Base-by-base conservation (phyloP, 352 stramenopile genomes). In the Pythium monospermum region DNA sequence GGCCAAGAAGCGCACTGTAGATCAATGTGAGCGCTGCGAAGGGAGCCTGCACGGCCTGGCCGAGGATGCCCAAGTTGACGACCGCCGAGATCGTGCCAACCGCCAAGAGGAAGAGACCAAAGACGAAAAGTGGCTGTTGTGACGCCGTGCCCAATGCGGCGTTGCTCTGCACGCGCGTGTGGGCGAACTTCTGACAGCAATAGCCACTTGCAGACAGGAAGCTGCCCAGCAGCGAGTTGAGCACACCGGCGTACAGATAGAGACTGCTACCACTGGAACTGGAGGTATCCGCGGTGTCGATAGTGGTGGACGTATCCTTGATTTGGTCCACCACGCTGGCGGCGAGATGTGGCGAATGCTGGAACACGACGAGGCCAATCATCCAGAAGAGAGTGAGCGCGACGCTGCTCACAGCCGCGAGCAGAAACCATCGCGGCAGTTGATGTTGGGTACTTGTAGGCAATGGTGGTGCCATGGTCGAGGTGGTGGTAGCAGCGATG, bases 11-110 rank as follows among this genome's bases (percentile, higher is more conserved):
- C 21, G 79, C 79, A 30, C 74, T 90, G 64, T 90, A 87, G 52
- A 90, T 86, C 44, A 90, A 69, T 27, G 79, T 90, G 36, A 90
- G 76, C 25, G 79, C 79, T 11, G 79, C 79, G 30, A 90, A 90
- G n/a, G 79, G 79, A 12, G 79, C 79, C 30, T 90, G 79, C 26
- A 90, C 76, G 10, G 79, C 79, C 45, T 90, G 79, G 3, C 79
- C 79, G 21, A 90, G 72, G 46, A 87, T 84, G 3, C 74, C 73
- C 16, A 90, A 62, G 55, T 90, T 90, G 25, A 85, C 38, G 16
- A 90, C 69, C 5, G 79, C 79, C 5, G 79, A 90, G 45, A 85
- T 59, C 32, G 79, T 90, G 52, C 79, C 79, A 8, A 90, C 54
- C 0, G 65, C 70, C 12, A 90, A 55, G 36, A 90, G 58, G 1